These are phyloP conservation scores for Cutaneotrichosporon mucoides DNA, from an alignment of 1,284 basidiomycete species.

Conservation along the genomic window DNA sequence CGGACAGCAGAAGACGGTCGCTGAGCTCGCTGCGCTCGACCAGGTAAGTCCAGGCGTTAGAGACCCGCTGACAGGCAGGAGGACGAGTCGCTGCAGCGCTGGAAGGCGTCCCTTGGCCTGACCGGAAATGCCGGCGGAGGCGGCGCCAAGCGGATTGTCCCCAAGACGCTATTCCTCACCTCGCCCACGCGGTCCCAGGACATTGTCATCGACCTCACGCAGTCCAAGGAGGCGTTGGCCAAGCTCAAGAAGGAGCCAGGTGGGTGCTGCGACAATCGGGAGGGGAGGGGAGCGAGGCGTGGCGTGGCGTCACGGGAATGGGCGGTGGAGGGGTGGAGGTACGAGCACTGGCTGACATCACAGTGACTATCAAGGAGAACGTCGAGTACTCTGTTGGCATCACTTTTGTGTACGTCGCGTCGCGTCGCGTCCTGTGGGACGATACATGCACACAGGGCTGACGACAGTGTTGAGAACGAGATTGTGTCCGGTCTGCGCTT, in stretches of 20 bases:
- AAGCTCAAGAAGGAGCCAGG: constrained; percentile 54
- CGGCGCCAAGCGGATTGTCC: constrained; percentile 47
- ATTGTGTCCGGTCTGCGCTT: constrained; percentile 56
- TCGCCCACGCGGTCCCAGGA: constrained; percentile 47
- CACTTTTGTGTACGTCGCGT: constrained; percentile 37
- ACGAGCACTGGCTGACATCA: constrained; percentile 2
- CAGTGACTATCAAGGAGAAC: constrained; percentile 54
- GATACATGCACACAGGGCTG: background rate
- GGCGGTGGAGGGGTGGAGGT: background rate
- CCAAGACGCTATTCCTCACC: constrained; percentile 51
- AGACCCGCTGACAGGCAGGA: constrained; percentile 31
- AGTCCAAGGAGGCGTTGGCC: constrained; percentile 46
- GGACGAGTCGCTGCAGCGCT: constrained; percentile 56
- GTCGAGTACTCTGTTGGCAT: constrained; percentile 57
- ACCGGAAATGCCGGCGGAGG: constrained; percentile 36
- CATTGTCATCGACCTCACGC: constrained; percentile 53
- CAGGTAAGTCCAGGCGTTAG: constrained; percentile 22
- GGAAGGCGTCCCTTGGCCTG: constrained; percentile 57
- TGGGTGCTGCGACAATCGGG: constrained; percentile 16
- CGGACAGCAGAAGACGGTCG: constrained; percentile 51
- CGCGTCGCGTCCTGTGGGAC: constrained; percentile 5
- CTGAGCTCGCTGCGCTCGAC: constrained; percentile 53
- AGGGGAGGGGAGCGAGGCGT: too few species aligned
- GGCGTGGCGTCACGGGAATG: too few species aligned
- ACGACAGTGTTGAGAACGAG: constrained; percentile 47